Conservation (phyloP, 768 basidiomycete species). For the Exsudoporus frostii region DNA sequence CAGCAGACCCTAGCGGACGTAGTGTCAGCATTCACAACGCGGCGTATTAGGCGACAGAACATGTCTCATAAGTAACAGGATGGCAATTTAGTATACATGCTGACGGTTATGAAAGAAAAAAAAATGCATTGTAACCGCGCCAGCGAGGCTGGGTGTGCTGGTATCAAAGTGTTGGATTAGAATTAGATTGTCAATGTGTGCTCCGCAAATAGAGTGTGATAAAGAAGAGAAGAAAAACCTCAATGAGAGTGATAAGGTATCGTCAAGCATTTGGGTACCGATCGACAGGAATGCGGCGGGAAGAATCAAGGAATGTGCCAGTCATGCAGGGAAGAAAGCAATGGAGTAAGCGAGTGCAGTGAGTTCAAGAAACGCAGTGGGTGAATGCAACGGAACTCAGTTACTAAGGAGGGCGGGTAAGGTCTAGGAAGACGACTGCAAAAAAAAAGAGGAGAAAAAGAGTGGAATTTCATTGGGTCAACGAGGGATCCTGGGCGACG, state of each 20-base stretch:
- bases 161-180: slow-evolving; percentile 29
- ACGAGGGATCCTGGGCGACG: slow-evolving; percentile 69
- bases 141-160: slow-evolving; percentile 14
- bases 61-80: slow-evolving; percentile 15
- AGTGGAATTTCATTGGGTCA: slow-evolving; percentile 39
- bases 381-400: slow-evolving; percentile 19
- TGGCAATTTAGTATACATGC: slow-evolving; percentile 21
- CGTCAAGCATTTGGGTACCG: slow-evolving; percentile 30
- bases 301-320: slow-evolving; percentile 30
- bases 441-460: slow-evolving; percentile 1
- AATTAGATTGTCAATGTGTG: slow-evolving; percentile 31
- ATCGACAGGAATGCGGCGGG: slow-evolving; percentile 16
- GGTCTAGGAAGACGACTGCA: slow-evolving; percentile 16
- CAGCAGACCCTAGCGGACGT: slow-evolving; percentile 90
- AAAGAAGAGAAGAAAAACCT: slow-evolving; percentile 20
- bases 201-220: slow-evolving; percentile 38
- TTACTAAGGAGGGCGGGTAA: slow-evolving; percentile 19
- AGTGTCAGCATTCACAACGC: slow-evolving; percentile 95
- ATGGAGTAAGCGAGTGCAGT: slow-evolving; percentile 28
- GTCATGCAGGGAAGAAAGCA: slow-evolving; percentile 21
- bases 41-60: slow-evolving; percentile 54
- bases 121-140: slow-evolving; percentile 20
- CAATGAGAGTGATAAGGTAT: slow-evolving; percentile 37
- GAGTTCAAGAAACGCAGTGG: slow-evolving; percentile 24
- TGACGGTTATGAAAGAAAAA: slow-evolving; percentile 7